Conservation (phyloP, 202 grass and related monocot species). For the Schoenoplectus triqueter region DNA sequence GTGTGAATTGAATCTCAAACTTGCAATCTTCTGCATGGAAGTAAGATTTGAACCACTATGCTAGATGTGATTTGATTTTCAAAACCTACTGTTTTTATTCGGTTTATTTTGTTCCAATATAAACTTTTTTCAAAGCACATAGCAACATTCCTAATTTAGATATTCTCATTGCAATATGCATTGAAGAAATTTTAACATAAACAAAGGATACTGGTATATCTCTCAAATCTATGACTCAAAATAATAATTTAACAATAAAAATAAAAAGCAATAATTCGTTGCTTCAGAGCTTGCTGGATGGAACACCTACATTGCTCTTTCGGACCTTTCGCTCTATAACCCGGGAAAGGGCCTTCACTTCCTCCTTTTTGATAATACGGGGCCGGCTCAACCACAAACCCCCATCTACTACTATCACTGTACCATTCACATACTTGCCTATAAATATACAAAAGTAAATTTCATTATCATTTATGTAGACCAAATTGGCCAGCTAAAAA, state of each 20-base stretch:
- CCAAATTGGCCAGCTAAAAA: neutral
- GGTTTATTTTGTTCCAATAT: neutral
- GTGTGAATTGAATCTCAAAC: neutral
- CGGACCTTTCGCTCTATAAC: slow-evolving; percentile 67
- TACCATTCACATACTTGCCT: slow-evolving; percentile 95
- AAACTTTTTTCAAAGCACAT: neutral
- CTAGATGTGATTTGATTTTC: too few relatives aligned
- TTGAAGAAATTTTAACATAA: neutral
- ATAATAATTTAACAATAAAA: too few relatives aligned
- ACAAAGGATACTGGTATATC: neutral
- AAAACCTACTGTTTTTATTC: too few relatives aligned
- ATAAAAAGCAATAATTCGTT: neutral
- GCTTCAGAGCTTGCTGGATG: slow-evolving; percentile 76
- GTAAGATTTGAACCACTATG: neutral
- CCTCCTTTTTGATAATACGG: slow-evolving; percentile 61
- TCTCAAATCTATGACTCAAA: too few relatives aligned
- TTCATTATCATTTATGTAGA: slow-evolving; percentile 3
- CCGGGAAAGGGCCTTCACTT: slow-evolving; percentile 74
- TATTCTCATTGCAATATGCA: neutral
- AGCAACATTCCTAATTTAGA: neutral
- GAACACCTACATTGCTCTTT: slow-evolving; percentile 47
- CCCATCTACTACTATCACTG: slow-evolving; percentile 80
- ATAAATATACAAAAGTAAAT: slow-evolving; percentile 11
- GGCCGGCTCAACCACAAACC: slow-evolving; percentile 84
- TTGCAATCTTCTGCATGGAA: neutral